A percentile compares a stretch with the other conserved stretches of the same genome.
These are phyloP conservation scores for Takashimella koratensis DNA, from an alignment of 1,284 basidiomycete species.

Conservation along the genomic window DNA sequence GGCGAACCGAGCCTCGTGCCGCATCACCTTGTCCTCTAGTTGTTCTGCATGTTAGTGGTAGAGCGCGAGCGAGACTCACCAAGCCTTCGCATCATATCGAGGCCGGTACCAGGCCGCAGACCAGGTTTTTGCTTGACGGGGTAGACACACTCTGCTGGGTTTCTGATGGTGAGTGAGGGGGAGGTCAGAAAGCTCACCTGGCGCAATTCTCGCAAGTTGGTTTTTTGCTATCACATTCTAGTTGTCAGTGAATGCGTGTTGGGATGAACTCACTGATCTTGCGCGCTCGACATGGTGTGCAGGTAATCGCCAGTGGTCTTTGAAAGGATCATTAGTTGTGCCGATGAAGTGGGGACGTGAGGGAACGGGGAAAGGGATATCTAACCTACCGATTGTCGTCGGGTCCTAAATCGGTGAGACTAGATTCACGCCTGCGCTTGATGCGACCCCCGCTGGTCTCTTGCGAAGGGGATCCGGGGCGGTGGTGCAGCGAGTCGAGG, in stretches of 20 bases:
- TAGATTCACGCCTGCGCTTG: background rate
- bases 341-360: background rate
- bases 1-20: constrained; percentile 29
- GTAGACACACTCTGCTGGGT: constrained; percentile 41
- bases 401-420: background rate
- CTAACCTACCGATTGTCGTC: background rate
- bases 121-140: constrained; percentile 48
- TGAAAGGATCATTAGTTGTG: background rate
- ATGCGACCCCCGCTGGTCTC: background rate
- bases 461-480: background rate
- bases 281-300: constrained; percentile 15
- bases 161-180: constrained; percentile 16
- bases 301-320: constrained; percentile 18
- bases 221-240: constrained; percentile 45
- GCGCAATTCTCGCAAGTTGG: constrained; percentile 48
- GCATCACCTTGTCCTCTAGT: constrained; percentile 35
- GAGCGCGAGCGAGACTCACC: constrained; percentile 24
- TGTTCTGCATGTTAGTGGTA: constrained; percentile 19
- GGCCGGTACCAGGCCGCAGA: constrained; percentile 44
- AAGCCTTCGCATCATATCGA: constrained; percentile 42
- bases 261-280: constrained; percentile 16
- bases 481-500: background rate
- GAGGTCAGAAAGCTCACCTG: constrained; percentile 20
- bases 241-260: background rate
- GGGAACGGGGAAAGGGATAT: background rate